Evolutionary conservation across 371 early-diverging fungal genomes (phyloP), one percentile per base, ranked within the genome.

Genomic region (Haplosporangium sp.): DNA sequence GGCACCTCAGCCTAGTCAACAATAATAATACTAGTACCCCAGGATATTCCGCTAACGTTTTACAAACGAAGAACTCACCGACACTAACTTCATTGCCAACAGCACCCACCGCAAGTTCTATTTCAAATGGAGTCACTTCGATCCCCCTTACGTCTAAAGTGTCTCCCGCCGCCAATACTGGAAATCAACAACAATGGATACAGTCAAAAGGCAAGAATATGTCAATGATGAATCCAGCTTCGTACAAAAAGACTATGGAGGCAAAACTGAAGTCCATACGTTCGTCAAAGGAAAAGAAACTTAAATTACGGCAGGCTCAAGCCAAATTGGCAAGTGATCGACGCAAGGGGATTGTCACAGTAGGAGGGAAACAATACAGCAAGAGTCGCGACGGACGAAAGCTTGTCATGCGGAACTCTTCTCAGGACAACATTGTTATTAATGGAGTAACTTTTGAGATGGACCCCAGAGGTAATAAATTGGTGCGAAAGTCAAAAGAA

Each of bases 391-490:
- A 81, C 63, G 82, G 82, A 15, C 68, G 82, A 1, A 75, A 61
- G 40, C 72, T 81, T 8, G 66, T 75, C 56, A 75, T 75, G 76
- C 65, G 69, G 5, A 58, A 68, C 19, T 34, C 64, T 38, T 65
- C 70, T 20, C 67, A 63, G 55, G 74, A 74, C 5, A 71, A 61
- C 17, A 65, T 83, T n/a, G 65, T 79, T 45, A 83, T 83, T 64
- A 78, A 83, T 37, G 83, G 83, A 10, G 68, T 75, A 6, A 35
- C 57, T 7, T 83, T 83, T 57, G 71, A 70, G 52, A 76, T 79
- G 69, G 79, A 83, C 19, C 69, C 79, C 2, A 62, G 76, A 63
- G 83, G 83, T 58, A 83, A 83, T 53, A 83, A 79, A 47, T 69
- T 83, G 20, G 72, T 79, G 11, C 72, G 83, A 37, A 73, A 72